A percentile compares a stretch with the other conserved stretches of the same genome.
phyloP scores from a whole-genome alignment of 2,329 filamentous ascomycete genomes.

The Colletotrichum sp. region DNA sequence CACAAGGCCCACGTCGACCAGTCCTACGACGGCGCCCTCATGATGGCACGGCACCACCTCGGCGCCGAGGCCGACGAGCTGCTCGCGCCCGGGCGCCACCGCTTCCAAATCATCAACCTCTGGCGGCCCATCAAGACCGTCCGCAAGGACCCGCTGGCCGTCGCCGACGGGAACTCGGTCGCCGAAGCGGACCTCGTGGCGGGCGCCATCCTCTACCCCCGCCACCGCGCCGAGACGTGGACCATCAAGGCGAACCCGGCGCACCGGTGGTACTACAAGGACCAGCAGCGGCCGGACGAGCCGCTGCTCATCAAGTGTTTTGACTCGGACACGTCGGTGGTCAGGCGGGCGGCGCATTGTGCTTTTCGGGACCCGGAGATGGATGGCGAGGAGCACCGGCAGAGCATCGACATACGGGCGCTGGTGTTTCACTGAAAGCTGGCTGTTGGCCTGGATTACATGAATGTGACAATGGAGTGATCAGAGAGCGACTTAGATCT shows the following conservation, averaged over 20 bases:
- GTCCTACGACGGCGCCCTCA: conserved; percentile 28
- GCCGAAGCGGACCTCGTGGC: conserved; percentile 42
- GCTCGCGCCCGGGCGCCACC: background rate
- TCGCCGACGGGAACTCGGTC: conserved; percentile 41
- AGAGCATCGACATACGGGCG: conserved; percentile 89
- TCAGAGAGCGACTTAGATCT: background rate
- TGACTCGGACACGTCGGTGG: conserved; percentile 58
- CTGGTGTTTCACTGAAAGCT: conserved; percentile 67
- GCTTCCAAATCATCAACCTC: conserved; percentile 29
- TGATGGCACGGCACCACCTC: conserved; percentile 23
- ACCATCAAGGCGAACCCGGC: conserved; percentile 32
- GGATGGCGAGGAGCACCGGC: conserved; percentile 71
- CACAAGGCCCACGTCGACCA: conserved; percentile 53
- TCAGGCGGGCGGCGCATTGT: conserved; percentile 69
- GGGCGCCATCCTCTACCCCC: conserved; percentile 38
- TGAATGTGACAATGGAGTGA: background rate
- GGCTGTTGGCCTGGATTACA: background rate
- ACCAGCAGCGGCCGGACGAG: conserved; percentile 54
- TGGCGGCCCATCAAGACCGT: conserved; percentile 56
- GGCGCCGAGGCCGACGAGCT: conserved; percentile 12
- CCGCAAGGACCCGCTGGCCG: conserved; percentile 42
- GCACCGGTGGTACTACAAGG: conserved; percentile 59
- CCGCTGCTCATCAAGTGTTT: conserved; percentile 67
- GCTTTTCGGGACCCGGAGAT: conserved; percentile 79
- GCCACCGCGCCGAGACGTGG: conserved; percentile 39